phyloP scores from a whole-genome alignment of 2,329 filamentous ascomycete genomes.

The Mycogone perniciosa region DNA sequence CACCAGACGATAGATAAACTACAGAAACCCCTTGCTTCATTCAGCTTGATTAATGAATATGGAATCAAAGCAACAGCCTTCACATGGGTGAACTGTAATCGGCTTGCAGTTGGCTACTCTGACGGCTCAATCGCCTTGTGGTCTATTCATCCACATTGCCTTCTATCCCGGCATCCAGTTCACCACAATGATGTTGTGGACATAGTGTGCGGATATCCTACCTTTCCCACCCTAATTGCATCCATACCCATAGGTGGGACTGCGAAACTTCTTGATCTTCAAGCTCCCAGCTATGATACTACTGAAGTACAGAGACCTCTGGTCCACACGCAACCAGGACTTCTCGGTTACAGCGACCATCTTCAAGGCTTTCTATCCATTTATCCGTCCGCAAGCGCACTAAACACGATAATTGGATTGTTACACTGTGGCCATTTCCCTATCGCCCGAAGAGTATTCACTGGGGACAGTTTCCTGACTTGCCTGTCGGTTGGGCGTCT shows the following conservation, averaged over 20 bases:
- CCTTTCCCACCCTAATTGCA: conserved; percentile 49
- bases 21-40: conserved; percentile 36
- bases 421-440: conserved; percentile 47
- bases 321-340: conserved; percentile 46
- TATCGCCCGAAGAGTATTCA: conserved; percentile 46
- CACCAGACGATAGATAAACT: conserved; percentile 36
- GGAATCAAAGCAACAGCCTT: conserved; percentile 45
- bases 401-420: conserved; percentile 48
- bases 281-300: conserved; percentile 44
- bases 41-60: conserved; percentile 42
- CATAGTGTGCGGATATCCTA: conserved; percentile 50
- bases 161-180: conserved; percentile 47
- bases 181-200: conserved; percentile 50
- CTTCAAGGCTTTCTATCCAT: conserved; percentile 48
- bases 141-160: conserved; percentile 44
- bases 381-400: conserved; percentile 46
- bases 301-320: conserved; percentile 47
- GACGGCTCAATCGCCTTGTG: conserved; percentile 52
- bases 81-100: conserved; percentile 50
- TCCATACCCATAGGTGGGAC: conserved; percentile 50
- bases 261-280: conserved; percentile 46
- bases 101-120: conserved; percentile 48
- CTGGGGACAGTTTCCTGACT: conserved; percentile 43
- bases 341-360: conserved; percentile 50
- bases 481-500: conserved; percentile 43